A percentile compares a stretch with the other conserved stretches of the same genome.
Evolutionary conservation across 805 yeast species (phyloP).

Genomic region (Teunomyces lycoperdinae): DNA sequence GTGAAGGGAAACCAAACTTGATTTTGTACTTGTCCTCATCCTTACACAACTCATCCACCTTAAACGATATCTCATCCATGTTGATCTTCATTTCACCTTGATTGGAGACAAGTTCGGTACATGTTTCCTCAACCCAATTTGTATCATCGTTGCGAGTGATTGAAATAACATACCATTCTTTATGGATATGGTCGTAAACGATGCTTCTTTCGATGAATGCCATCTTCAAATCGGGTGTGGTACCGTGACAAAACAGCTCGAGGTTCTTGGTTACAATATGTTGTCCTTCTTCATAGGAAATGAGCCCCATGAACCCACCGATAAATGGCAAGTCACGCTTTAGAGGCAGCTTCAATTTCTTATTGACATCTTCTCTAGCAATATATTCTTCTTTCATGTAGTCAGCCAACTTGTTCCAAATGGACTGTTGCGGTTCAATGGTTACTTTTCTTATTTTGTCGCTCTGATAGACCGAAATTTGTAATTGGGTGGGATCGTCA

Average conservation of each 20-base stretch:
- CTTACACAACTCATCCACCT: constrained; percentile 23
- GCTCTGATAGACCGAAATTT: constrained; percentile 26
- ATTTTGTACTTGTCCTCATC: constrained; percentile 24
- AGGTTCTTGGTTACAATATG: constrained; percentile 33
- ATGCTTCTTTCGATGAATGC: constrained; percentile 68
- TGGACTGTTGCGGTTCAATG: constrained; percentile 16
- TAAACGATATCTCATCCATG: constrained; percentile 19
- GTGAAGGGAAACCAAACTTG: constrained; percentile 48
- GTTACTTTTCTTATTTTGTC: constrained; percentile 5
- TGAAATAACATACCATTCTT: constrained; percentile 51
- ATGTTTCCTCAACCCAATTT: constrained; percentile 32
- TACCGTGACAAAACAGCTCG: constrained; percentile 34
- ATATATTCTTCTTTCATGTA: constrained; percentile 42
- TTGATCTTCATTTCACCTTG: constrained; percentile 8
- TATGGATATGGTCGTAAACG: constrained; percentile 47
- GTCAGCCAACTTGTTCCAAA: constrained; percentile 54
- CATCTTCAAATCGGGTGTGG: constrained; percentile 71
- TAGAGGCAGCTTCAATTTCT: constrained; percentile 13
- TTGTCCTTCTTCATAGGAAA: constrained; percentile 87
- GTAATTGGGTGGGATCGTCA: constrained; percentile 29
- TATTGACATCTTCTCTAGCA: constrained; percentile 26
- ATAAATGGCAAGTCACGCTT: constrained; percentile 60
- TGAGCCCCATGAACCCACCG: constrained; percentile 88
- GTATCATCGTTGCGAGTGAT: constrained; percentile 36
- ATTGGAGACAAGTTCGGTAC: constrained; percentile 8